Evolutionary conservation across 495 filamentous ascomycete genomes (phyloP), one percentile per base, ranked within the genome.

Genomic region (Parmelia sp.): DNA sequence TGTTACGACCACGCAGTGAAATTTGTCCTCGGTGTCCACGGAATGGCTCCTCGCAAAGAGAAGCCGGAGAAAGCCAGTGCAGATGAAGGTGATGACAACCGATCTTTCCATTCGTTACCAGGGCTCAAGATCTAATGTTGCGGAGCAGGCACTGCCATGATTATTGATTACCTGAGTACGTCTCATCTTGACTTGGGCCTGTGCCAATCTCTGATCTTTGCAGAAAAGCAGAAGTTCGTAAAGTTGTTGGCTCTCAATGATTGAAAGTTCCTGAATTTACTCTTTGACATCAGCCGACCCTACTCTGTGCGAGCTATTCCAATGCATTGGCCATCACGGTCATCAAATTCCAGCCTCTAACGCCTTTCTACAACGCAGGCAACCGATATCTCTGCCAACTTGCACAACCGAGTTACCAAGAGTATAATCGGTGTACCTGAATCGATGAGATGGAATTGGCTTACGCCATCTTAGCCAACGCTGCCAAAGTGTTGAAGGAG

Each of bases 381-480:
- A 9, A 84, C 79, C 29, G 87, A 90, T 42, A 76, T 89, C 57
- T 86, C 82, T 39, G 77, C 80, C 27, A 89, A 90, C 72, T 75
- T 90, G 33, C 84, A 88, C 70, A 86, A 87, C 66, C 84, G 83
- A 69, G 83, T 90, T 60, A 83, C 83, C 29, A 90, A 90, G 73
- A 72, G 84, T 83, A 66, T 66, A 70, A 27, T 23, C 12, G 25
- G 29, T 33, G 51, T 29, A 21, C 15, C 10, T 33, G 29, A 55
- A 8, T 17, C 6, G 21, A n/a, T 55, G 29, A 21, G 51, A 55
- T 23, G 56, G 33, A 19, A 61, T 44, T 27, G 19, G 55, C 68
- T 71, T 23, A 70, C 35, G 15, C 17, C 42, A 31, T 45, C 42
- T 17, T 49, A 84, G 82, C 84, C 11, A 77, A 83, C 55, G 80